These are phyloP conservation scores for Cordyceps sp. DNA, from an alignment of 2,329 filamentous ascomycete genomes.

Conservation along the genomic window DNA sequence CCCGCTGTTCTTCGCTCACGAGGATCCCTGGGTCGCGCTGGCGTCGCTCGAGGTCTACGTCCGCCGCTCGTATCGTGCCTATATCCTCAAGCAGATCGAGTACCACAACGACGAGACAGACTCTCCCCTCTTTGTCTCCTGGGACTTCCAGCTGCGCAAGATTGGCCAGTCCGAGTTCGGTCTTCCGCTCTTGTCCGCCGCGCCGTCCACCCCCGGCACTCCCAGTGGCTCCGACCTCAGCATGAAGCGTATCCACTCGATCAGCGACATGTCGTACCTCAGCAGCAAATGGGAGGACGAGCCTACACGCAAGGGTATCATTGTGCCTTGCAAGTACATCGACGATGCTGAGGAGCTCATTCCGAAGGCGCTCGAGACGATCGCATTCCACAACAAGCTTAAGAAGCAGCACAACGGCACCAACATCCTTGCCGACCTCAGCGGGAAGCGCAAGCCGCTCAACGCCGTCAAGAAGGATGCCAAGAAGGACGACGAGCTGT, in stretches of 20 bases:
- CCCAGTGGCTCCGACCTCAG: constrained; percentile 40
- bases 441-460: constrained; percentile 48
- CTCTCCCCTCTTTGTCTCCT: constrained; percentile 61
- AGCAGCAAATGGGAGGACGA: constrained; percentile 57
- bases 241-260: constrained; percentile 78
- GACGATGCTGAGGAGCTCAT: constrained; percentile 87
- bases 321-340: constrained; percentile 82
- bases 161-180: constrained; percentile 85
- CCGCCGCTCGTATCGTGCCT: constrained; percentile 90
- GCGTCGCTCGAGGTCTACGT: constrained; percentile 94
- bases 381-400: constrained; percentile 44
- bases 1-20: constrained; percentile 85
- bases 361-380: constrained; percentile 65
- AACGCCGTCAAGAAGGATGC: constrained; percentile 9
- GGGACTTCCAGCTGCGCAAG: constrained; percentile 93
- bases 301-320: constrained; percentile 78
- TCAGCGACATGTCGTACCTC: constrained; percentile 92
- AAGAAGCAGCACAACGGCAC: constrained; percentile 35
- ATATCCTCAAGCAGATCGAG: constrained; percentile 74
- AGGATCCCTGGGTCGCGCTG: constrained; percentile 84
- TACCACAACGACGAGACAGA: constrained; percentile 69
- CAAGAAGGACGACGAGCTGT: constrained; percentile 57
- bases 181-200: constrained; percentile 59
- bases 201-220: constrained; percentile 71
- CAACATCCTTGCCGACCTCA: constrained; percentile 55